Base-by-base conservation (phyloP, 2,329 filamentous ascomycete genomes). In the Alternaria conjuncta region DNA sequence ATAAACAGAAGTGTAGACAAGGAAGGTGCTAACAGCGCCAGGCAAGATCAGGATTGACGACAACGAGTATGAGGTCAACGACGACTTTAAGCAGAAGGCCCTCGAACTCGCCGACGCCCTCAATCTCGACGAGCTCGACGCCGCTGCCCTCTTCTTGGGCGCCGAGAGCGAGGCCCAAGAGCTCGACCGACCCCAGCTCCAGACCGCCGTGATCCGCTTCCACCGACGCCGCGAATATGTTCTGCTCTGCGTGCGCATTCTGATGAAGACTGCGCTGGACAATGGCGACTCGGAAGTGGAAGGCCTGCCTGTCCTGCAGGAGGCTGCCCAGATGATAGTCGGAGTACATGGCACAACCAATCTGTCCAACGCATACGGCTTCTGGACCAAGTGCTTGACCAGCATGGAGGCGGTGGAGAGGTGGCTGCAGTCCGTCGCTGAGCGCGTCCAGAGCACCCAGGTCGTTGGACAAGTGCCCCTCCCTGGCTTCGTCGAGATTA, bases 121-220 rank as follows among this genome's bases (percentile, higher is more conserved):
- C 65, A 90, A 97, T 73, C 85, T 99, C 56, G 94, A 99, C 81
- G 96, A 99, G 80, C 78, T 97, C 61, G 88, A 96, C 72, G 91
- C 95, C 18, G 92, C 93, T 10, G 86, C 87, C 69, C 87, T 96
- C 54, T 88, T 97, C 61, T 83, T 96, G 55, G 89, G 90, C 59
- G 89, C 92, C 18, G 87, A 92, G 75, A 86, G 89, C 41, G 90
- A 94, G 70, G 85, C 89, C 15, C 84, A 87, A 47, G 84, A 87
- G 15, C 84, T 94, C 6, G 93, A 93, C 64, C 88, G 92, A 23
- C 86, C 92, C 4, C 85, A 92, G 63, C 85, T 93, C 58, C 90
- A 94, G 77, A 91, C 91, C 71, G 92, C 92, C 63, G 88, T 97
- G 68, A 92, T 98, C 74, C 89, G 90, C 68, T 97, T 96, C 79